Percentiles rank a stretch among this genome's conserved stretches.
phyloP scores from a whole-genome alignment of 2,329 filamentous ascomycete genomes.

The Whalleya microplaca region DNA sequence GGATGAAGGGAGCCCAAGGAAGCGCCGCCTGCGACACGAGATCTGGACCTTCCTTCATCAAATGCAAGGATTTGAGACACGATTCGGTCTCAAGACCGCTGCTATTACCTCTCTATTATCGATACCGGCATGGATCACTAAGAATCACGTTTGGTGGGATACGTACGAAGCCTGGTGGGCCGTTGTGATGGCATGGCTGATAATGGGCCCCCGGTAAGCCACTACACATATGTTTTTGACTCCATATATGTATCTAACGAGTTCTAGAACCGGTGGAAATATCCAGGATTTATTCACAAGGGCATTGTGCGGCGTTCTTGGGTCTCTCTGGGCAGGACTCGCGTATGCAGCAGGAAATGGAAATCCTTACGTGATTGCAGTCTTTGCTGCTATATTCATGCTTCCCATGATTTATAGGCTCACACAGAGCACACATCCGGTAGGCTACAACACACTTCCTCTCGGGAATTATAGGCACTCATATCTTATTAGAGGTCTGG shows the following conservation, averaged over 20 bases:
- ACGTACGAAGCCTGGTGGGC: constrained; percentile 61
- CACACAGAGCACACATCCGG: constrained; percentile 57
- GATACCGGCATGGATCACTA: constrained; percentile 55
- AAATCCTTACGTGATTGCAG: constrained; percentile 58
- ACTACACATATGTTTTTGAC: neutral
- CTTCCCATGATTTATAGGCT: constrained; percentile 63
- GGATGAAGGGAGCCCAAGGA: constrained; percentile 38
- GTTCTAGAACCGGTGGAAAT: constrained; percentile 56
- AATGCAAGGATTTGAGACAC: constrained; percentile 60
- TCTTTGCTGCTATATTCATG: constrained; percentile 60
- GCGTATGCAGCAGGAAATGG: constrained; percentile 54
- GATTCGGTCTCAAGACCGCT: constrained; percentile 61
- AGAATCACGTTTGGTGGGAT: constrained; percentile 57
- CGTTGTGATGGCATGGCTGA: constrained; percentile 60
- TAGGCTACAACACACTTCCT: constrained; percentile 30
- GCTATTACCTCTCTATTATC: constrained; percentile 55
- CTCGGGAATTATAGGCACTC: neutral
- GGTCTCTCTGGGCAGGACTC: constrained; percentile 58
- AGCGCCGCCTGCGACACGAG: constrained; percentile 47
- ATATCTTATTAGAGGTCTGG: constrained; percentile 53
- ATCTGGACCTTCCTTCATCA: constrained; percentile 55
- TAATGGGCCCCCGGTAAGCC: constrained; percentile 52
- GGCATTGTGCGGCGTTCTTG: constrained; percentile 52
- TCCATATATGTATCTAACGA: constrained; percentile 1
- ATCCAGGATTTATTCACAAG: constrained; percentile 60